Evolutionary conservation across 768 basidiomycete species (phyloP), one percentile per base, ranked within the genome.

Genomic region (Agrocybe chaxingu): DNA sequence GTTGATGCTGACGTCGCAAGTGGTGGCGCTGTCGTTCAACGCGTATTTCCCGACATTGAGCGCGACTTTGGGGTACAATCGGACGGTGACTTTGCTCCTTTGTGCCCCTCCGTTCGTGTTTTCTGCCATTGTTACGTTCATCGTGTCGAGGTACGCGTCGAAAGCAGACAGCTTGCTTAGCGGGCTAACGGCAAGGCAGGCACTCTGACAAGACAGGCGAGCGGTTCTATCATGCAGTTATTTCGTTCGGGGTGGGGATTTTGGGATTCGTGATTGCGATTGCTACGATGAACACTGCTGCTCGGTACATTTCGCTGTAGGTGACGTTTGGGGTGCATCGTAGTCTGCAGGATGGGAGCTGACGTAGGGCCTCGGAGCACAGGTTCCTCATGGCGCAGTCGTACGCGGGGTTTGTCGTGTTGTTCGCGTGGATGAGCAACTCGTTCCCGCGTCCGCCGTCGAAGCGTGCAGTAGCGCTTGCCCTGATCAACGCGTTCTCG

Each of bases 31-130:
- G 32, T 83, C 81, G 7, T 91, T 91, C 73, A 88, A 89, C 63
- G 84, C 83, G n/a, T 89, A 82, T 66, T 91, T 91, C 70, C 88
- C 86, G n/a, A 88, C 89, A 1, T 64, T 92, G 52, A 81, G 78
- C 33, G 78, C 76, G 24, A 93, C 90, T 10, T 71, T 93, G 67
- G 85, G 85, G n/a, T 89, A 76, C 69, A 75, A 68, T 58, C 64
- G 71, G 30, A 89, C 85, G 2, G 70, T 84, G 33, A 85, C 87
- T 10, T 70, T 92, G 31, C 66, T 92, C 43, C 74, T 92, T 47
- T 89, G 89, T 58, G 87, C 85, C 7, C 90, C 89, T 19, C 90
- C 90, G 13, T 92, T 82, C 70, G 71, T 73, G 6, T 84, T 87
- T 56, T 74, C 87, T 0, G 76, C 86, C 0, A 38, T 84, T 3